Evolutionary conservation across 805 yeast genomes (phyloP).

Genomic region (Starmerella khaoyaiensis): DNA sequence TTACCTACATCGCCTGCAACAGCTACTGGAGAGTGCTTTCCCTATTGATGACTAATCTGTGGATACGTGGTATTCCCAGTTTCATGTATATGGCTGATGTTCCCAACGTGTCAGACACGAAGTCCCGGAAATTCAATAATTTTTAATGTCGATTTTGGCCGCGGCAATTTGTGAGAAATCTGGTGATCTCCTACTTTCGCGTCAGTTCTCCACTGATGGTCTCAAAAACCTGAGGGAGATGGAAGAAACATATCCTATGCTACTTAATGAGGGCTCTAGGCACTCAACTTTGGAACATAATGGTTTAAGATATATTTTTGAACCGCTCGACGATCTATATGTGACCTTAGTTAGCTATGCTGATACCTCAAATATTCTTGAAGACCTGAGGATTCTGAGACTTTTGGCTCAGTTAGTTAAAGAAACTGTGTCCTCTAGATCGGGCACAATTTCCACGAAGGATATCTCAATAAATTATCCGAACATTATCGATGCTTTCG

Average conservation of each 20-base stretch:
- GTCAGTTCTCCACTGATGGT: slow-evolving; percentile 79
- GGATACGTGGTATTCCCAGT: no score
- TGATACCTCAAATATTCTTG: slow-evolving; percentile 81
- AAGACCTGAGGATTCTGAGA: slow-evolving; percentile 86
- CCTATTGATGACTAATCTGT: no score
- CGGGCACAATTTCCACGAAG: slow-evolving; percentile 42
- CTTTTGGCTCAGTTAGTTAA: slow-evolving; percentile 72
- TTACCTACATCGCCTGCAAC: no score
- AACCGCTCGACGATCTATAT: slow-evolving; percentile 87
- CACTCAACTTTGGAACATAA: slow-evolving; percentile 93
- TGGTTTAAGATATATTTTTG: slow-evolving; percentile 82
- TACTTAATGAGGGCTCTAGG: slow-evolving; percentile 60
- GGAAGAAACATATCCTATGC: slow-evolving; percentile 70
- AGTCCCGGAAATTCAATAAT: no score
- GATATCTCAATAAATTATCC: slow-evolving; percentile 77
- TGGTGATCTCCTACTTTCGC: slow-evolving; percentile 81
- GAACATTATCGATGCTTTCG: slow-evolving; percentile 82
- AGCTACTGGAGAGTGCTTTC: no score
- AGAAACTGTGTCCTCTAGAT: slow-evolving; percentile 36
- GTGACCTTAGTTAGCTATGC: slow-evolving; percentile 76
- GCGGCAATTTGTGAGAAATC: slow-evolving; percentile 89
- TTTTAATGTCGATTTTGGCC: slow-evolving; percentile 45
- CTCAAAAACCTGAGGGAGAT: slow-evolving; percentile 77
- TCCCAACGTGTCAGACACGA: no score
- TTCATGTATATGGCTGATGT: no score